Percentiles rank a stretch among this genome's conserved stretches.
Conservation (phyloP, 208 protist genomes). For the Crithidia expoeki region DNA sequence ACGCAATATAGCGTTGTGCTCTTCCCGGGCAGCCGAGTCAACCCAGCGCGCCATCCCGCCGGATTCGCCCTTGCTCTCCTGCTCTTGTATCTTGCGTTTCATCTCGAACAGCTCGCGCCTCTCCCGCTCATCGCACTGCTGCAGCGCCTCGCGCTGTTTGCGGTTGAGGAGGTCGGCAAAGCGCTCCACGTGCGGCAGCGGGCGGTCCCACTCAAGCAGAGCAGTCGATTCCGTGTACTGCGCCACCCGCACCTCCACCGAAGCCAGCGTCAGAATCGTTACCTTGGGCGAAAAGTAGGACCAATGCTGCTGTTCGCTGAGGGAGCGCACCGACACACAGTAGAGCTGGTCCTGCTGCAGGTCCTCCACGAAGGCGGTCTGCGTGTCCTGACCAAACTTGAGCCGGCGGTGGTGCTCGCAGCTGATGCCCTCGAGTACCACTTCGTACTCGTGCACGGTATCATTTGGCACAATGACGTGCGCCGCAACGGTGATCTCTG, state of each 20-base stretch:
- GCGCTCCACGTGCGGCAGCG: constrained; percentile 44
- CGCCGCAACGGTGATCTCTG: constrained; percentile 16
- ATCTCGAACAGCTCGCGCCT: constrained; percentile 82
- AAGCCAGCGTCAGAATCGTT: constrained; percentile 78
- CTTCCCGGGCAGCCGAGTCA: constrained; percentile 56
- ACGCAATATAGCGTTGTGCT: constrained; percentile 77
- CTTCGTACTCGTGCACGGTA: constrained; percentile 76
- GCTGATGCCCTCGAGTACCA: constrained; percentile 75
- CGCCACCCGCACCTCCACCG: constrained; percentile 56
- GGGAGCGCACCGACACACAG: constrained; percentile 76
- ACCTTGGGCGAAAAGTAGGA: constrained; percentile 79
- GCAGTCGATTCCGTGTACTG: constrained; percentile 79
- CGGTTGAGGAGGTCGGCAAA: constrained; percentile 59
- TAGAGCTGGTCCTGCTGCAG: constrained; percentile 86
- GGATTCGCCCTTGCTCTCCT: constrained; percentile 62
- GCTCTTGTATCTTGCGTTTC: constrained; percentile 80
- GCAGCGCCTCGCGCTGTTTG: constrained; percentile 57
- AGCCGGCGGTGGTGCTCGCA: constrained; percentile 51
- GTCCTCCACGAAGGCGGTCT: constrained; percentile 54
- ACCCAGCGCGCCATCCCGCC: constrained; percentile 39
- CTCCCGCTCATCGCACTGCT: constrained; percentile 77
- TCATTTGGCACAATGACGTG: constrained; percentile 76
- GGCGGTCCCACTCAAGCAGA: constrained; percentile 68
- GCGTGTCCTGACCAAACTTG: constrained; percentile 57
- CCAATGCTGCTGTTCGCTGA: constrained; percentile 83